Conservation (phyloP, 1,139 yeast species). For the Pichia sp. region DNA sequence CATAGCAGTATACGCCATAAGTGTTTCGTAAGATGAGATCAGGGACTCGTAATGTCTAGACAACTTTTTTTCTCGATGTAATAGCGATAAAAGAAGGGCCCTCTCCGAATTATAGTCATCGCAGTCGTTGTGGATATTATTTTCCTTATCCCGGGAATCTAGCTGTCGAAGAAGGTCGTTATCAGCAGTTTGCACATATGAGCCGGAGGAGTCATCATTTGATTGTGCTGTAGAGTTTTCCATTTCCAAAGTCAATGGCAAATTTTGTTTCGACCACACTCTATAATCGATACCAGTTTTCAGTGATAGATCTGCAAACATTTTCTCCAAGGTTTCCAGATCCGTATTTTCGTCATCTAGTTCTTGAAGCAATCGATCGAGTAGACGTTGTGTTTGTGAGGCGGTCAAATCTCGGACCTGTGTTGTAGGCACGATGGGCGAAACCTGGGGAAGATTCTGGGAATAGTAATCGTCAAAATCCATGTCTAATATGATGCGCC, state of each 20-base stretch:
- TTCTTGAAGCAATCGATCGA: slow-evolving; percentile 28
- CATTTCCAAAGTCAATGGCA: background rate
- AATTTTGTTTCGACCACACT: slow-evolving; percentile 7
- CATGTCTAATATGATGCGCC: background rate
- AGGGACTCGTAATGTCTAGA: slow-evolving; percentile 24
- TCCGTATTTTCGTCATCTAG: slow-evolving; percentile 28
- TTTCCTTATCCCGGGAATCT: background rate
- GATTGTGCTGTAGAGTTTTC: background rate
- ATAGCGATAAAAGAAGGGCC: slow-evolving; percentile 1
- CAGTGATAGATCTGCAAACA: slow-evolving; percentile 19
- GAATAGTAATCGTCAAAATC: background rate
- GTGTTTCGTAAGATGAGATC: slow-evolving; percentile 15
- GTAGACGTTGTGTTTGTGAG: slow-evolving; percentile 20
- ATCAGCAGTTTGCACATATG: background rate
- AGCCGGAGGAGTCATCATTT: background rate
- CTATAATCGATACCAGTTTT: slow-evolving; percentile 20
- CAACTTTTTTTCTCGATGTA: slow-evolving; percentile 29
- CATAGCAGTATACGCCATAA: slow-evolving; percentile 10
- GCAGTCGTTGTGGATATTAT: background rate
- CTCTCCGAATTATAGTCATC: background rate
- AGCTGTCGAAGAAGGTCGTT: background rate
- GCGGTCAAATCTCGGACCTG: slow-evolving; percentile 9
- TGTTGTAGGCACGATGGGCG: slow-evolving; percentile 1
- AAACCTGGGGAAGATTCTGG: background rate
- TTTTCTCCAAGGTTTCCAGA: slow-evolving; percentile 18